Base-by-base conservation (phyloP, 208 protist species). In the Leishmania amazonensis region DNA sequence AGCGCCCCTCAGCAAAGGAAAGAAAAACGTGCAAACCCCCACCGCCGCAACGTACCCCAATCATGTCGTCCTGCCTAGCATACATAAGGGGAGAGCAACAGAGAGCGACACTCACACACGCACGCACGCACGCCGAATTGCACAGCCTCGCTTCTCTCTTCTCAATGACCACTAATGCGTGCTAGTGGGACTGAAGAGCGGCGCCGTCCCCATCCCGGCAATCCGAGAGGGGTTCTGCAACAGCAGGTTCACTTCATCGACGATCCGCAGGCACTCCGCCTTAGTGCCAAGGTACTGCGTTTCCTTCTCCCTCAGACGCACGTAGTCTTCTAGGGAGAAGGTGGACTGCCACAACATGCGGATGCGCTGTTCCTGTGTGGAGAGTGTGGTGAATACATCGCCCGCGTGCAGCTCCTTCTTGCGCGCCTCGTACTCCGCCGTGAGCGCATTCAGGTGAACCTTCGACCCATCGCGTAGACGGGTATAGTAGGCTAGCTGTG, bases 261-360 rank as follows among this genome's bases (percentile, higher is more conserved):
- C 86, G 58, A 96, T 79, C 62, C 91, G 90, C 64, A 98, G 78
- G 70, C 94, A 98, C 62, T 95, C 91, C 19, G 93, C 95, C 87
- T 98, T 98, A 62, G 85, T 88, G 24, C 75, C 70, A 24, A 95
- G 67, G 76, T 97, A 98, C 81, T 97, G 93, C 58, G 93, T 96
- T 62, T 98, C 96, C 83, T 94, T 96, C 79, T 94, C 95, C 79
- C 95, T 95, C 72, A 96, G 87, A 4, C 91, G 89, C 54, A 98
- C 93, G 88, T 96, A 98, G 79, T 98, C 96, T 67, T 97, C 93
- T 1, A 98, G 84, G 1, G 86, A 86, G 76, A 95, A 98, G 53
- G 89, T 90, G 35, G 94, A 96, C 86, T 98, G 96, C 87, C 94
- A 95, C 74, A 97, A 79, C 75, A 91, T 84, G 54, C 95, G 92